Evolutionary conservation across 2,329 filamentous ascomycete species (phyloP).

Genomic region (Cordyceps pruinosa): DNA sequence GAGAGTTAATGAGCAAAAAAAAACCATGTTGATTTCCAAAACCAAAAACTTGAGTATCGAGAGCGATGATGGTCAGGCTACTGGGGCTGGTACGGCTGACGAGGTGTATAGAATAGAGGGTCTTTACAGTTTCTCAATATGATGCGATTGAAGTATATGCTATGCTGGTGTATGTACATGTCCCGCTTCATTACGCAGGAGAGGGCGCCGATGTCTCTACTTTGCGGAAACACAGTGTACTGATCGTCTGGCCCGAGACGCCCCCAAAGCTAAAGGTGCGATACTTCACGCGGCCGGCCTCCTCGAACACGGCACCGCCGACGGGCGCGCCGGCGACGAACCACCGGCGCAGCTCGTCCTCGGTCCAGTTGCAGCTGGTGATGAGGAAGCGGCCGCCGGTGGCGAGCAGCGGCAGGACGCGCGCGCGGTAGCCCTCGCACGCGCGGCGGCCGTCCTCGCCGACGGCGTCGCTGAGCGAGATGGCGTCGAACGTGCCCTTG

Average conservation of each 20-base stretch:
- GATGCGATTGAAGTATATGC: neutral
- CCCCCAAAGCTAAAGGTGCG: constrained; percentile 86
- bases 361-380: constrained; percentile 98
- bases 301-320: constrained; percentile 42
- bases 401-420: constrained; percentile 62
- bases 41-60: constrained; percentile 8
- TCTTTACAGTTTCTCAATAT: neutral
- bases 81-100: neutral
- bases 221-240: constrained; percentile 71
- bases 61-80: constrained; percentile 3
- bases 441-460: constrained; percentile 50
- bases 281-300: constrained; percentile 68
- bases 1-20: constrained; percentile 31
- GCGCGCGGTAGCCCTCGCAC: constrained; percentile 67
- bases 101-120: constrained; percentile 11
- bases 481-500: constrained; percentile 96
- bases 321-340: constrained; percentile 46
- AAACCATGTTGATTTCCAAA: constrained; percentile 15
- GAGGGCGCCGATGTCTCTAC: constrained; percentile 8
- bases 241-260: constrained; percentile 80
- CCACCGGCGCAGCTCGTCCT: constrained; percentile 75
- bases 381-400: constrained; percentile 69
- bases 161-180: constrained; percentile 16
- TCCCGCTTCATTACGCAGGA: constrained; percentile 12
- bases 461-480: constrained; percentile 62